Conservation (phyloP, 2,329 filamentous ascomycete genomes). For the Juglanconis sp. region DNA sequence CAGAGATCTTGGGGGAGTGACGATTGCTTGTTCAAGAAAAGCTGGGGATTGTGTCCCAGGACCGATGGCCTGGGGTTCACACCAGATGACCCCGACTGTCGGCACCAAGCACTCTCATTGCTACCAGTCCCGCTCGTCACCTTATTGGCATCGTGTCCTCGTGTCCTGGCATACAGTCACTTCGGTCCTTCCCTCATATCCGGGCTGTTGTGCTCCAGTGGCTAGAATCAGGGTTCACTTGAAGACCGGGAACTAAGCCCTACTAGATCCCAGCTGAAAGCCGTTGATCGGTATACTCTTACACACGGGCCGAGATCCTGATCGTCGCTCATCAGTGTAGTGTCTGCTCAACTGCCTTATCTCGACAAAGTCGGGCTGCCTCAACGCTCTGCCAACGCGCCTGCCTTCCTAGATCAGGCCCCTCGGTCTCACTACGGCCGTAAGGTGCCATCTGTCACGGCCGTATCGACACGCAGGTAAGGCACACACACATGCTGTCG, state of each 20-base stretch:
- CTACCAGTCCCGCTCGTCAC: neutral
- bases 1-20: neutral
- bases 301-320: neutral
- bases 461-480: neutral
- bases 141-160: neutral
- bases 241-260: neutral
- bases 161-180: neutral
- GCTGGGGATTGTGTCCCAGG: neutral
- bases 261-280: neutral
- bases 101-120: neutral
- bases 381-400: neutral
- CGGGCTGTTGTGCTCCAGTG: neutral
- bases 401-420: neutral
- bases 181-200: neutral
- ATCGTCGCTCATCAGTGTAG: neutral
- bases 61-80: neutral
- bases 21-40: neutral
- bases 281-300: neutral
- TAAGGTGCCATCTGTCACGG: neutral
- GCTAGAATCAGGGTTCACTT: neutral
- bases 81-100: neutral
- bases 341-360: neutral
- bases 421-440: conserved; percentile 3
- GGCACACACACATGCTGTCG: neutral
- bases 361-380: neutral